Evolutionary conservation across 2,329 filamentous ascomycete genomes (phyloP).

Genomic region (Colletotrichum incanum): DNA sequence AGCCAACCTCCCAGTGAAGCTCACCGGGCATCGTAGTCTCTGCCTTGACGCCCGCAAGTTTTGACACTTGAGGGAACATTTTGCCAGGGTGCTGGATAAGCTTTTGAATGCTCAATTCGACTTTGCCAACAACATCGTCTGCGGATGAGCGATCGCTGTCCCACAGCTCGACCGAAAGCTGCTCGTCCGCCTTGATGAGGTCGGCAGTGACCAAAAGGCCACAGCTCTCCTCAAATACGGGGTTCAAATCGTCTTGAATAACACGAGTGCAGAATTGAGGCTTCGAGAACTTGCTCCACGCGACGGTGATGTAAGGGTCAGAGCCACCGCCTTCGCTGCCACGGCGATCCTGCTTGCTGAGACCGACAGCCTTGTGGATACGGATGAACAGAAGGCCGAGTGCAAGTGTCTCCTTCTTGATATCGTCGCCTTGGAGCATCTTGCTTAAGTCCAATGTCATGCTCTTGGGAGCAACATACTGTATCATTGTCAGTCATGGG

Average conservation of each 20-base stretch:
- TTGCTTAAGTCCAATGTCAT: slow-evolving; percentile 93
- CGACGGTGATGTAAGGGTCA: slow-evolving; percentile 95
- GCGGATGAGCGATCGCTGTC: slow-evolving; percentile 94
- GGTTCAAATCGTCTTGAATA: slow-evolving; percentile 94
- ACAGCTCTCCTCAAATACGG: slow-evolving; percentile 90
- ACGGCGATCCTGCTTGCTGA: slow-evolving; percentile 91
- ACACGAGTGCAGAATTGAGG: slow-evolving; percentile 98
- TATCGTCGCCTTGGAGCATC: slow-evolving; percentile 91
- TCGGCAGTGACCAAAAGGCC: slow-evolving; percentile 90
- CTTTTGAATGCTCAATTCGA: slow-evolving; percentile 94
- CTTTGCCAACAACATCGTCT: slow-evolving; percentile 95
- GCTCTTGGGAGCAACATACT: slow-evolving; percentile 92
- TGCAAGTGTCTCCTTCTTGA: slow-evolving; percentile 90
- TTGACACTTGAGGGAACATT: slow-evolving; percentile 92
- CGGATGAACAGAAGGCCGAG: slow-evolving; percentile 93
- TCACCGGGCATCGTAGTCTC: slow-evolving; percentile 93
- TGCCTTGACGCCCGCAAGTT: slow-evolving; percentile 85
- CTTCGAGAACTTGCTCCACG: slow-evolving; percentile 97
- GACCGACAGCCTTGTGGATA: slow-evolving; percentile 87
- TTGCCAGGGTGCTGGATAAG: slow-evolving; percentile 94
- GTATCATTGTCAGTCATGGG: background rate
- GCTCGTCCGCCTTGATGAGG: slow-evolving; percentile 93
- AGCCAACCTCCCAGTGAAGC: slow-evolving; percentile 96
- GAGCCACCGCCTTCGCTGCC: slow-evolving; percentile 90
- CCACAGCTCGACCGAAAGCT: slow-evolving; percentile 94